Base-by-base conservation (phyloP, 352 stramenopile genomes). In the Pythium scleroteichum region DNA sequence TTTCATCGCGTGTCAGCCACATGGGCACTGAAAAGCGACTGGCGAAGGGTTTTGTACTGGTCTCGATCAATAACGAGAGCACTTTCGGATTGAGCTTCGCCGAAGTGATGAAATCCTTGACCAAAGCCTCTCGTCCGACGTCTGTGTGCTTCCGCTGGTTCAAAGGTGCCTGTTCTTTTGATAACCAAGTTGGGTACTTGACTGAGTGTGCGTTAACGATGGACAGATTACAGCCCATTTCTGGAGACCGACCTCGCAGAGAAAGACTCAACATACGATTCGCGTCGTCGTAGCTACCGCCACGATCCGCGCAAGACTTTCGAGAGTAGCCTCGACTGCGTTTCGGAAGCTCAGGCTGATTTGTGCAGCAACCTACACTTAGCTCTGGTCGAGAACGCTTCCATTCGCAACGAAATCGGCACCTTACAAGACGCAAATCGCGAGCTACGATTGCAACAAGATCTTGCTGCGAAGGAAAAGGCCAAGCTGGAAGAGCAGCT, bases 131-230 rank as follows among this genome's bases (percentile, higher is more conserved):
- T 3, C 71, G 78, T 12, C 82, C 85, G 4, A 92, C 85, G 1
- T 78, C 79, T 3, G 58, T 94, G 24, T 88, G 75, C 56, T 92
- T 94, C 48, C 82, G 85, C 55, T 91, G 79, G 79, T 94, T 84
- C 53, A 75, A 85, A 62, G 76, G 76, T 86, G 53, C n/a, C n/a
- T n/a, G n/a, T n/a, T n/a, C n/a, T n/a, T n/a, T n/a, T n/a, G n/a
- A n/a, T n/a, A n/a, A n/a, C n/a, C n/a, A n/a, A n/a, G n/a, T n/a
- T n/a, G n/a, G n/a, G n/a, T n/a, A n/a, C n/a, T n/a, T n/a, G n/a
- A n/a, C n/a, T n/a, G n/a, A n/a, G n/a, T n/a, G 29, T 35, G 29
- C 5, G 10, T 35, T 35, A 35, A n/a, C n/a, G n/a, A n/a, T 57
- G 19, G 38, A 17, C 33, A 79, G 82, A 92, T 52, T 90, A 79